These are phyloP conservation scores for Emergomyces africanus DNA, from an alignment of 2,329 filamentous ascomycete species.

Conservation along the genomic window DNA sequence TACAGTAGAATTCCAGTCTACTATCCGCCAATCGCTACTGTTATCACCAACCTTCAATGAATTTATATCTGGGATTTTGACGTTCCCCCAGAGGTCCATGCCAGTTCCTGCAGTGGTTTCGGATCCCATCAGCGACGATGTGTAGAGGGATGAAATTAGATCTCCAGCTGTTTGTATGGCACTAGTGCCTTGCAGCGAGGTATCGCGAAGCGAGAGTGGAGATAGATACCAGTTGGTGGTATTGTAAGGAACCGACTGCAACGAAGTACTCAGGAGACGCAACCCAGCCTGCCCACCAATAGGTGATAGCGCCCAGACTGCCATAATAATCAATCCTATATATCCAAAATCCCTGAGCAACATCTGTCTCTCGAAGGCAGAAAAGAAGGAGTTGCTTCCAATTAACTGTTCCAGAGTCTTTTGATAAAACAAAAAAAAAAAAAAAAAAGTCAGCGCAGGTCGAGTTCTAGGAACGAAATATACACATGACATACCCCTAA, in stretches of 20 bases:
- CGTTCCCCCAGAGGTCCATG: neutral
- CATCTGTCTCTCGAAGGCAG: neutral
- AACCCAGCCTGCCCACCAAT: neutral
- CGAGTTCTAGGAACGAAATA: neutral
- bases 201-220: neutral
- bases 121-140: neutral
- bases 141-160: neutral
- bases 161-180: neutral
- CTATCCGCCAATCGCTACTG: neutral
- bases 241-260: neutral
- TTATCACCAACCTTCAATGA: neutral
- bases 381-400: constrained; percentile 1
- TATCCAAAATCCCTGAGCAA: neutral
- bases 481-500: neutral
- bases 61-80: neutral
- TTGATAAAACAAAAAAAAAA: too few species aligned
- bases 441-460: neutral
- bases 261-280: neutral
- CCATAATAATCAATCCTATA: neutral
- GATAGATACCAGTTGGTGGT: constrained; percentile 1
- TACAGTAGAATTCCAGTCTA: neutral
- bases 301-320: neutral
- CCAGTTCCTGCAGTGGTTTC: neutral
- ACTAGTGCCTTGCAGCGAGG: neutral
- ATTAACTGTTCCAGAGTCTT: neutral